Evolutionary conservation across 352 stramenopile species (phyloP), one percentile per base, ranked within the genome.

Genomic region (Thalassiosira sp.): DNA sequence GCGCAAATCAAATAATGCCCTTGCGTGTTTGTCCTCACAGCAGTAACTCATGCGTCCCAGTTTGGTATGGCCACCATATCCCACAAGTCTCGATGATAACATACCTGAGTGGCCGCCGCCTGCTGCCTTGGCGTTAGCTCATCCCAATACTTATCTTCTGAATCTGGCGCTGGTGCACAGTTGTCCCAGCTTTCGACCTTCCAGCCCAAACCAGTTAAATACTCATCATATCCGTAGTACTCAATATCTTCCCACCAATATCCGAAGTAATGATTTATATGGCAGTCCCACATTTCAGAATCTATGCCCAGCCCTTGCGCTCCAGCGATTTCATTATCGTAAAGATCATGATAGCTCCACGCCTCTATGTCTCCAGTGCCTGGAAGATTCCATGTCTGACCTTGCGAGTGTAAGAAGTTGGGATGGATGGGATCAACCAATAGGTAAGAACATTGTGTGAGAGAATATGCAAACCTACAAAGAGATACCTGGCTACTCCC

Each of bases 201-300:
- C 64, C 67, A 82, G 16, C 65, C 77, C 24, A 85, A 45, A 0
- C 35, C 62, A 46, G 13, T 22, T 11, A 77, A 64, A 58, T 85
- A 70, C 20, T 35, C 0, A 37, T 31, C 25, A 28, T 57, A 20
- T n/a, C 42, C 65, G 10, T 57, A 18, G 1, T 25, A 18, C 62
- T 73, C 57, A 22, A 81, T 8, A 51, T 76, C 59, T 24, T 45
- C 49, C 76, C 76, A 85, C 43, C 35, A 72, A 62, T 77, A 84
- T 33, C 71, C 70, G 15, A 20, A 40, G 51, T 81, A 84, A 60
- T 79, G 76, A 53, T 81, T 84, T 2, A 77, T 64, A 18, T 76
- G 59, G 45, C 76, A 84, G 51, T 85, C 76, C 76, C 76, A 85
- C 18, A 70, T 65, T 0, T 71, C 58, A 10, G 20, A 48, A 49